Conservation (phyloP, 805 yeast species). For the Ogataea nitratoaversa region DNA sequence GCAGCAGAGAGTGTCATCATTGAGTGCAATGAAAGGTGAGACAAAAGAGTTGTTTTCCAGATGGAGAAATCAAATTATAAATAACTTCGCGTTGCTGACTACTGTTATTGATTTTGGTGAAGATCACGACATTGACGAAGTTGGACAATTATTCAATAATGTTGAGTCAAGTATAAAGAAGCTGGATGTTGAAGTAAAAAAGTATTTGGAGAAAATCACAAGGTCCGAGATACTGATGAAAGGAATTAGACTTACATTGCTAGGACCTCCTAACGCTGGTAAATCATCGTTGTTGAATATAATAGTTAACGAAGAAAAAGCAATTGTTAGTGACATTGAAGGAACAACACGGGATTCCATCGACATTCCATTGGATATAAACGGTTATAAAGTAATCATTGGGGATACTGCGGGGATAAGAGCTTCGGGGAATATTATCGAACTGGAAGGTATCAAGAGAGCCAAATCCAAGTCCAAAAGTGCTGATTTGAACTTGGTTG, state of each 20-base stretch:
- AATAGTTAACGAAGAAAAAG: conserved; percentile 76
- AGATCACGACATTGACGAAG: conserved; percentile 77
- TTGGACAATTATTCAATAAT: conserved; percentile 44
- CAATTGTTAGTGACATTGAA: conserved; percentile 85
- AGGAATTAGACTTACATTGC: conserved; percentile 68
- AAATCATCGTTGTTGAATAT: conserved; percentile 80
- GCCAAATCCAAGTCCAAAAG: conserved; percentile 57
- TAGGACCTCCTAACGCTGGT: conserved; percentile 97
- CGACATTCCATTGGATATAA: conserved; percentile 74
- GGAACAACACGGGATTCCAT: conserved; percentile 93
- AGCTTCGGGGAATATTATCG: conserved; percentile 37
- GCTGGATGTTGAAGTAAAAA: conserved; percentile 42
- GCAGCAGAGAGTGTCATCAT: conserved; percentile 70
- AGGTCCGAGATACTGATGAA: conserved; percentile 59
- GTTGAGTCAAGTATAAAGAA: conserved; percentile 42
- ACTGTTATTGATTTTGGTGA: conserved; percentile 95
- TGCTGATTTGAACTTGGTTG: conserved; percentile 68
- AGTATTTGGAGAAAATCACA: conserved; percentile 43
- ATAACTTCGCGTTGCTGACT: conserved; percentile 68
- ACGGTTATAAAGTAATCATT: conserved; percentile 77
- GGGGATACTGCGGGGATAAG: conserved; percentile 96
- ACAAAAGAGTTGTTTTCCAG: conserved; percentile 47
- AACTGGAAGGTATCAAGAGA: conserved; percentile 72
- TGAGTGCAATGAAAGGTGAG: conserved; percentile 68
- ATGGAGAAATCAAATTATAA: conserved; percentile 69